Conservation (phyloP, 345 rosid genomes). For the Gynandropsis gynandra region DNA sequence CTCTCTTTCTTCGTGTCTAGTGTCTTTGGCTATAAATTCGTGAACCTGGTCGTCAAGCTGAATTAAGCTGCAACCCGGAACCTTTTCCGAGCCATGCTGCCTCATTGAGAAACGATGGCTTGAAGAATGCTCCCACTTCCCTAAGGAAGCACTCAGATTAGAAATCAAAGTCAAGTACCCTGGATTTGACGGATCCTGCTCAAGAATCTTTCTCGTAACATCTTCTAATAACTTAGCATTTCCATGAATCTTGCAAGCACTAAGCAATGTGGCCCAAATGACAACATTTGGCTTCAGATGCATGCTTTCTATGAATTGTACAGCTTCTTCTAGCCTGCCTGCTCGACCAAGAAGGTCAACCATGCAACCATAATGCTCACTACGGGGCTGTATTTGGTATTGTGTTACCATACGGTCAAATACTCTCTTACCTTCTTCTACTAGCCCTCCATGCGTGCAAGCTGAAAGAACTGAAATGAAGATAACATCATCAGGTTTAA, state of each 20-base stretch:
- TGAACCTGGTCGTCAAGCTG: constrained; percentile 23
- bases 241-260: constrained; percentile 28
- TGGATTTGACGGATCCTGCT: constrained; percentile 29
- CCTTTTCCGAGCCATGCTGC: constrained; percentile 26
- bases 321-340: constrained; percentile 29
- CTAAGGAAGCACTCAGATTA: constrained; percentile 26
- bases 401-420: constrained; percentile 24
- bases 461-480: constrained; percentile 31
- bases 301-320: constrained; percentile 29
- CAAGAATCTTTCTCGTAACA: constrained; percentile 21
- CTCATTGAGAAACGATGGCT: constrained; percentile 25
- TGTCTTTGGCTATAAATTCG: constrained; percentile 25
- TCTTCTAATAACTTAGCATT: constrained; percentile 17
- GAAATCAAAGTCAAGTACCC: constrained; percentile 27
- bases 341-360: constrained; percentile 35
- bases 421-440: constrained; percentile 30
- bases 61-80: constrained; percentile 32
- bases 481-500: constrained; percentile 25
- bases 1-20: constrained; percentile 25
- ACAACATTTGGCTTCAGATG: constrained; percentile 33
- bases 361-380: constrained; percentile 37
- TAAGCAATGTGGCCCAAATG: constrained; percentile 27
- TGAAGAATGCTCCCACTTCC: constrained; percentile 22
- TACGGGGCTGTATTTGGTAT: constrained; percentile 26
- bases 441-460: constrained; percentile 33